Conservation (phyloP, 306 rosid genomes). For the Pachyrhizus erosus region DNA sequence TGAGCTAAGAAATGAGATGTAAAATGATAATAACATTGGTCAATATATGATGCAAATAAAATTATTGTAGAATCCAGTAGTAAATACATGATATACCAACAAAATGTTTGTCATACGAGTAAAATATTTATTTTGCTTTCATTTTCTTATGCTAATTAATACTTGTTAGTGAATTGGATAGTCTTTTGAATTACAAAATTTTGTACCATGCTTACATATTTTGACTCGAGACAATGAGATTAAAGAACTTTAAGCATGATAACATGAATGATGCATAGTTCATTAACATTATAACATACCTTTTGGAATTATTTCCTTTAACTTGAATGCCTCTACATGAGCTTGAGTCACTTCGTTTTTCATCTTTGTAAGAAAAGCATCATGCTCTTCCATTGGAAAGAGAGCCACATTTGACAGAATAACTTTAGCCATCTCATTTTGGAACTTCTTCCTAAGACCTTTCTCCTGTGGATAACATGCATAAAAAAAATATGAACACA, state of each 20-base stretch:
- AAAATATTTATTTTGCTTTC: background rate
- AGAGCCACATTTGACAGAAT: slow-evolving; percentile 35
- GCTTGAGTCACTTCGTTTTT: slow-evolving; percentile 58
- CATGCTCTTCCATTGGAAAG: slow-evolving; percentile 37
- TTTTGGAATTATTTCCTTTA: slow-evolving; percentile 46
- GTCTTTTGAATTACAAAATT: background rate
- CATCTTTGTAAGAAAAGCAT: slow-evolving; percentile 45
- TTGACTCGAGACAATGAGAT: background rate
- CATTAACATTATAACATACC: slow-evolving; percentile 48
- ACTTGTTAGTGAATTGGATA: background rate
- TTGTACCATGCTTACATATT: background rate
- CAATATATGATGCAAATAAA: background rate
- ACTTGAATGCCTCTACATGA: slow-evolving; percentile 56
- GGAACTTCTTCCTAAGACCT: slow-evolving; percentile 31
- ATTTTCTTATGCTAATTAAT: background rate
- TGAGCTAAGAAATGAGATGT: background rate
- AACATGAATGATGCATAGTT: background rate
- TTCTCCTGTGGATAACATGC: slow-evolving; percentile 40
- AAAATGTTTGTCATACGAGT: background rate
- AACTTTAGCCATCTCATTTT: slow-evolving; percentile 51
- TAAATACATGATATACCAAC: background rate
- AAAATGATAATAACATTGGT: background rate
- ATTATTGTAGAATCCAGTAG: background rate
- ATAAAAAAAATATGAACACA: background rate
- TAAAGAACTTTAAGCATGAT: background rate